Evolutionary conservation across 768 basidiomycete genomes (phyloP).

Genomic region (Trametes villosa): DNA sequence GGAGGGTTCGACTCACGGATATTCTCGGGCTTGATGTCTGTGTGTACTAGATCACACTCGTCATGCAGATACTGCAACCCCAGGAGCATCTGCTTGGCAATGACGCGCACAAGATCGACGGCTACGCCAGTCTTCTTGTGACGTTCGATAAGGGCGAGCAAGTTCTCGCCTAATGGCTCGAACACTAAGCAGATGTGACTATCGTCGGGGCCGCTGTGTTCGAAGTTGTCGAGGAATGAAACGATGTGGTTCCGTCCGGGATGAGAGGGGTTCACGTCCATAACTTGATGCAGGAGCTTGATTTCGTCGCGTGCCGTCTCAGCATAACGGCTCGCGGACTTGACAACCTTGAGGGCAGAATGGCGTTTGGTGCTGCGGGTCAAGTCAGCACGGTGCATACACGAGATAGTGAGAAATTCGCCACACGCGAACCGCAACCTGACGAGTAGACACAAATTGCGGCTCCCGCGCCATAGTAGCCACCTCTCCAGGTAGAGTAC

Average conservation of each 20-base stretch:
- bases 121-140: slow-evolving; percentile 87
- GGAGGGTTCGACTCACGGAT: slow-evolving; percentile 64
- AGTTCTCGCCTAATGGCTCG: slow-evolving; percentile 81
- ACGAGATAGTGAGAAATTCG: background rate
- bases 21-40: slow-evolving; percentile 95
- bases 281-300: slow-evolving; percentile 81
- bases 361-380: slow-evolving; percentile 64
- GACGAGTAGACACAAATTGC: background rate
- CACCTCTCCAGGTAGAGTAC: background rate
- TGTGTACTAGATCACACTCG: slow-evolving; percentile 91
- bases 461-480: background rate
- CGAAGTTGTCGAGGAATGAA: slow-evolving; percentile 89
- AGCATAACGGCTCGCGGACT: slow-evolving; percentile 92
- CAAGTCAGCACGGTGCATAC: slow-evolving; percentile 20
- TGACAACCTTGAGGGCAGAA: slow-evolving; percentile 93
- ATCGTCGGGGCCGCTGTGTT: slow-evolving; percentile 71
- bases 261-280: slow-evolving; percentile 71
- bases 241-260: slow-evolving; percentile 83
- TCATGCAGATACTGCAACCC: slow-evolving; percentile 93
- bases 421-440: slow-evolving; percentile 1
- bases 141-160: slow-evolving; percentile 73
- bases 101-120: slow-evolving; percentile 78
- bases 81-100: slow-evolving; percentile 84
- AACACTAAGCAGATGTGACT: slow-evolving; percentile 91
- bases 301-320: slow-evolving; percentile 98